A percentile compares a stretch with the other conserved stretches of the same genome.
Conservation (phyloP, 2,329 filamentous ascomycete genomes). For the Pseudodiploospora longispora region DNA sequence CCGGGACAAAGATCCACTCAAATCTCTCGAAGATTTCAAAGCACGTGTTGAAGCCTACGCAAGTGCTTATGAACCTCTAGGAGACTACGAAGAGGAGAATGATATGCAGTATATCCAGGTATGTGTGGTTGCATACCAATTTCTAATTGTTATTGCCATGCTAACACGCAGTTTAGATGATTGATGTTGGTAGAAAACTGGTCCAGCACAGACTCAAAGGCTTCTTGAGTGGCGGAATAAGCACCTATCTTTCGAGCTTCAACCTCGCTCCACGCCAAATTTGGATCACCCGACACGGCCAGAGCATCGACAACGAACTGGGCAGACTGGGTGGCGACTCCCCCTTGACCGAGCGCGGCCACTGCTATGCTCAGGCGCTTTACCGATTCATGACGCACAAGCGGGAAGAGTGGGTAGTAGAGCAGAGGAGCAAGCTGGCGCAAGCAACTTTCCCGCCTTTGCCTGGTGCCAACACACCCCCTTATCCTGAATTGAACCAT, state of each 20-base stretch:
- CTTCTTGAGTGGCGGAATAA: constrained; percentile 85
- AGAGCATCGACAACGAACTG: constrained; percentile 77
- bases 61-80: constrained; percentile 85
- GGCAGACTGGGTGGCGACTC: constrained; percentile 92
- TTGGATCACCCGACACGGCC: constrained; percentile 94
- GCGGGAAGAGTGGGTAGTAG: constrained; percentile 71
- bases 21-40: constrained; percentile 85
- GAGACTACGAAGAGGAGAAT: constrained; percentile 81
- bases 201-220: constrained; percentile 85
- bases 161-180: constrained; percentile 55
- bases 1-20: constrained; percentile 79
- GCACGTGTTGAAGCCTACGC: constrained; percentile 88
- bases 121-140: constrained; percentile 10
- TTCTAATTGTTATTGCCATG: neutral
- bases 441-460: constrained; percentile 80
- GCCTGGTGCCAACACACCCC: constrained; percentile 86
- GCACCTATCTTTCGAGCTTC: constrained; percentile 93
- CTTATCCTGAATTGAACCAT: constrained; percentile 75
- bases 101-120: constrained; percentile 88
- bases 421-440: constrained; percentile 70
- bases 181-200: constrained; percentile 92
- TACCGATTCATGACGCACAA: constrained; percentile 78
- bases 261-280: constrained; percentile 93
- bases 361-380: constrained; percentile 69
- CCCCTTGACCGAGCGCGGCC: constrained; percentile 70